Conservation (phyloP, 2,329 filamentous ascomycete genomes). For the Cladosporium sp. region DNA sequence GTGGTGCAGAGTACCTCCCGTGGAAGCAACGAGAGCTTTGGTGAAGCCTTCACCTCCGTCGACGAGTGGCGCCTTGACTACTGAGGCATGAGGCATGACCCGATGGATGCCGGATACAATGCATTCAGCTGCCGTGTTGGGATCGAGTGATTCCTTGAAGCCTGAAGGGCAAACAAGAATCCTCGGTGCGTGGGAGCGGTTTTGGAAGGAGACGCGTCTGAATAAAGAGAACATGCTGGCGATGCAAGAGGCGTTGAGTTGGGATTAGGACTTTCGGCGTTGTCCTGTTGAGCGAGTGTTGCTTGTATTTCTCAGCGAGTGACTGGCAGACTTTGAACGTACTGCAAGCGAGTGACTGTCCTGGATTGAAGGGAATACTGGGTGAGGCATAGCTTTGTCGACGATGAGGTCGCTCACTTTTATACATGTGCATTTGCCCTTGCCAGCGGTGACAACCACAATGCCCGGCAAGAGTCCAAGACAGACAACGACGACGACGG, state of each 20-base stretch:
- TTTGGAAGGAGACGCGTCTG: conserved; percentile 7
- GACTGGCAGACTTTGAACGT: too few relatives aligned
- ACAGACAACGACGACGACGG: too few relatives aligned
- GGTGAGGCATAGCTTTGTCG: too few relatives aligned
- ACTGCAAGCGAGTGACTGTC: too few relatives aligned
- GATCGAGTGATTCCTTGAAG: conserved; percentile 51
- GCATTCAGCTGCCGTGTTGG: conserved; percentile 46
- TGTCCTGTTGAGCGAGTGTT: background rate
- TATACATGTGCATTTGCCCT: too few relatives aligned
- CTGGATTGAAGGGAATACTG: too few relatives aligned
- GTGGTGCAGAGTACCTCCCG: conserved; percentile 36
- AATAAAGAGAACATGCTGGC: conserved; percentile 4
- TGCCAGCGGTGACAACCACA: too few relatives aligned
- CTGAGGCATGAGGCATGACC: conserved; percentile 38
- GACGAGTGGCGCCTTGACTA: conserved; percentile 48
- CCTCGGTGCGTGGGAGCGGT: conserved; percentile 26
- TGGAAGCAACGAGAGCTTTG: conserved; percentile 41
- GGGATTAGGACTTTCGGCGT: background rate
- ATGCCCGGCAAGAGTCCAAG: too few relatives aligned
- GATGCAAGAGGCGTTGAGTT: background rate
- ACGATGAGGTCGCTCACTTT: too few relatives aligned
- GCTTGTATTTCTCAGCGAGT: too few relatives aligned
- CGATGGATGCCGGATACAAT: conserved; percentile 47
- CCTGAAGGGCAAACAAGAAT: conserved; percentile 50
- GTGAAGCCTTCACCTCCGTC: conserved; percentile 53